Evolutionary conservation across 2,329 filamentous ascomycete species (phyloP).

Genomic region (Apiospora hydei): DNA sequence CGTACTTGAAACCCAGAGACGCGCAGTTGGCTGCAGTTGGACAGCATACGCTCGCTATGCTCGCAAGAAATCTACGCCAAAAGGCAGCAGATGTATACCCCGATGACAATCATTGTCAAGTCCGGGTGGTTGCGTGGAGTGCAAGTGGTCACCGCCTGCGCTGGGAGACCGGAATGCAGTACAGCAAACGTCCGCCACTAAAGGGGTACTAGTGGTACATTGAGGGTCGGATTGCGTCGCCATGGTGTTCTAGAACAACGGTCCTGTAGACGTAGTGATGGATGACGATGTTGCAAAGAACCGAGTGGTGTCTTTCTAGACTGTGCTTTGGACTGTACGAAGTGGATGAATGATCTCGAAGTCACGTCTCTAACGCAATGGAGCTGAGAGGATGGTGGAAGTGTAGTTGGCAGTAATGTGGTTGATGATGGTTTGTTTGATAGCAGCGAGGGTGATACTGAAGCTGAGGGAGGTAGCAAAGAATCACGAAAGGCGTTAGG

Average conservation of each 20-base stretch:
- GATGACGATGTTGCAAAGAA: not conserved
- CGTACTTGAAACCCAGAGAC: not conserved
- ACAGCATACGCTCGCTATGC: not conserved
- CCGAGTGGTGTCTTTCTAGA: not conserved
- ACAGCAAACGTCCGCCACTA: no score
- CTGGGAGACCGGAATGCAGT: no score
- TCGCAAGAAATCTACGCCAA: not conserved
- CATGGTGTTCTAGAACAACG: not conserved
- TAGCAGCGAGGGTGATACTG: not conserved
- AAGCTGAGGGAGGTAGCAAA: not conserved
- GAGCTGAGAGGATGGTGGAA: not conserved
- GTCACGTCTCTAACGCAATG: not conserved
- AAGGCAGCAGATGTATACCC: not conserved
- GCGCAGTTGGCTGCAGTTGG: not conserved
- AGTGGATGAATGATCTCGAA: not conserved
- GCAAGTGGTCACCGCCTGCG: no score
- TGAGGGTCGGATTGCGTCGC: no score
- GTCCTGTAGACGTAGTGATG: not conserved
- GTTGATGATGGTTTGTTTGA: conserved; percentile 4
- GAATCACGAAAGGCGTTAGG: not conserved
- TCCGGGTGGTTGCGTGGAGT: no score
- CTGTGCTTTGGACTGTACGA: not conserved
- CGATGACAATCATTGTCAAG: no score
- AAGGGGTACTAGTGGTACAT: no score
- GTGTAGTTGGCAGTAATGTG: not conserved